phyloP scores from a whole-genome alignment of 371 early-diverging fungal species.

The Gilbertella persicaria region DNA sequence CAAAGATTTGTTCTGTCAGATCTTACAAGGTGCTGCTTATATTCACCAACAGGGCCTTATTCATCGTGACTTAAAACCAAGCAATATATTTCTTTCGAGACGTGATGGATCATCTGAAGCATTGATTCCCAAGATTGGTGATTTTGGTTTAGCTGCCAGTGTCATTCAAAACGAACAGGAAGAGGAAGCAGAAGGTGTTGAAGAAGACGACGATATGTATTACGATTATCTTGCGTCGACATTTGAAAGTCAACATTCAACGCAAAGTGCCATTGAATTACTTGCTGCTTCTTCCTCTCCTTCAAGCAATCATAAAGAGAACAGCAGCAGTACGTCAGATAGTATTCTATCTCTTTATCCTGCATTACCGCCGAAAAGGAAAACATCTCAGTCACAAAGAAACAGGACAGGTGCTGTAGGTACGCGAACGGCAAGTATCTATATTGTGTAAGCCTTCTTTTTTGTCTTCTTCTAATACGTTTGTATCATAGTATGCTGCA shows the following conservation, averaged over 20 bases:
- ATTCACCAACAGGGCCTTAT: slow-evolving; percentile 75
- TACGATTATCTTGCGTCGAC: background rate
- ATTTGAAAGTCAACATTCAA: slow-evolving; percentile 5
- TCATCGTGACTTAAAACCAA: slow-evolving; percentile 82
- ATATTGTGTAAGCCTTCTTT: background rate
- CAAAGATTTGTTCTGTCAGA: slow-evolving; percentile 51
- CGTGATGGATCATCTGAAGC: slow-evolving; percentile 26
- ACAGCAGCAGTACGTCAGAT: slow-evolving; percentile 4
- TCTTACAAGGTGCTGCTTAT: slow-evolving; percentile 68
- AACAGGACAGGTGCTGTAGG: slow-evolving; percentile 67
- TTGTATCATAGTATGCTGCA: slow-evolving; percentile 73
- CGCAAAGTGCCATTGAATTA: slow-evolving; percentile 1
- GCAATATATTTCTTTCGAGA: slow-evolving; percentile 70
- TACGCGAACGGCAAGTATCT: slow-evolving; percentile 62
- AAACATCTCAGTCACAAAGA: background rate
- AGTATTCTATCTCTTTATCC: slow-evolving; percentile 3
- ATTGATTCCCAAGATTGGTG: slow-evolving; percentile 80
- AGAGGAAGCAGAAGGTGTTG: slow-evolving; percentile 1
- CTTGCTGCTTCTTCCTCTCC: slow-evolving; percentile 1
- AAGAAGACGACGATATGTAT: background rate
- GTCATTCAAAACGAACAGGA: slow-evolving; percentile 24
- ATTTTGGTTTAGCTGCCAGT: slow-evolving; percentile 83
- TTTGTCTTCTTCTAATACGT: slow-evolving; percentile 47
- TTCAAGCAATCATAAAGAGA: background rate
- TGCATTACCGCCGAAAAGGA: background rate